Base-by-base conservation (phyloP, 305 asterid genomes). In the Lippia alba region DNA sequence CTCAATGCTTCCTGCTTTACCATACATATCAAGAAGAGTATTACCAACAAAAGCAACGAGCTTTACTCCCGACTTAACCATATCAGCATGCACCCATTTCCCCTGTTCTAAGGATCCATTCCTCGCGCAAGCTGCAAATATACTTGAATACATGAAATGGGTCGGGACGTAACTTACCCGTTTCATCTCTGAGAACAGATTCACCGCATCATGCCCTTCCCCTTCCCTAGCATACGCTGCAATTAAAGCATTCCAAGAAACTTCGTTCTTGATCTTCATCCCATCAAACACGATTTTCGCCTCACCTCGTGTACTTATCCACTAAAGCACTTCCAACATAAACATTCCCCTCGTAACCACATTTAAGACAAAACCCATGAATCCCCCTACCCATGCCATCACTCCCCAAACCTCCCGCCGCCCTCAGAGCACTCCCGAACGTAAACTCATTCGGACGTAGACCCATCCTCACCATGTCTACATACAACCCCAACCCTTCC, bases 21-120 rank as follows among this genome's bases (percentile, higher is more conserved):
- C 96, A 66, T 93, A 91, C 98, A 91, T 91, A 74, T 80, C 90
- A 67, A 93, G 90, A 73, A 93, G 94, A 20, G 96, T 86, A 58
- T 91, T 85, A 12, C 96, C 96, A 34, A 87, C 91, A 75, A 83
- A 93, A 67, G 92, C 94, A 71, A 80, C 46, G 62, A 85, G 88
- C 70, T 71, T 63, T 32, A 78, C 41, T 33, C 97, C 97, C 8
- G 79, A 82, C 57, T 93, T 91, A 54, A 87, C 65, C 96, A 89
- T 81, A 74, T 86, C 92, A 0, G 86, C 85, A 10, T 93, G 97
- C 40, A 81, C 86, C 90, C 94, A 89, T 81, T 87, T 93, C 12
- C 96, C 96, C 56, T 86, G 97, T 64, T 93, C 97, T 72, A 79
- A 60, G 79, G 97, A 86, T 74, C 98, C 97, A 55, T 32, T 68